Evolutionary conservation across 257 asterid species (phyloP), one percentile per base, ranked within the genome.

Genomic region (Nicotiana obtusifolia): DNA sequence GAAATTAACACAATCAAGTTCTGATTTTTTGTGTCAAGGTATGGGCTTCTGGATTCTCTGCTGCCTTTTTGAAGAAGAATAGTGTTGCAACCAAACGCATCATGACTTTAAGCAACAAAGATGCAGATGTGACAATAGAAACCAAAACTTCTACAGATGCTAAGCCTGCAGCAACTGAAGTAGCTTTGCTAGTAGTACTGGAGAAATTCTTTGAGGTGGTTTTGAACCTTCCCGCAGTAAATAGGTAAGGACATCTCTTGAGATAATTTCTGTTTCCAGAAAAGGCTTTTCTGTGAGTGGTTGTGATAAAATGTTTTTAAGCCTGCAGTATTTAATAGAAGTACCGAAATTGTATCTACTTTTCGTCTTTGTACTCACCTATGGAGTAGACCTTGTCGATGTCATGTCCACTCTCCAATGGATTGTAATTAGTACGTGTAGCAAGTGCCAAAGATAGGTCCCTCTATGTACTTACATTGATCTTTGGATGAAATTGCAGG

Each of bases 31-130:
- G 15, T 59, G 7, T 88, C 56, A 80, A 95, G 99, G 98, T 95
- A 44, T 95, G 93, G 89, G 99, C 97, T 41, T 94, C 93, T 30
- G 98, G 99, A 68, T 95, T 95, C 85, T 92, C 97, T 71, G 98
- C 97, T 52, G 99, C 98, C 30, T 91, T 95, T 78, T 82, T 95
- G 84, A 95, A 95, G 89, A 95, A 95, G 86, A 87, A 86, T 28
- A 95, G 99, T 83, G 84, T 90, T 80, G 96, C 97, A 19, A 88
- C 97, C 59, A 95, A 91, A 86, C 90, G 92, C 67, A 83, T 84
- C 47, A 17, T 24, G 41, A 78, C 78, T 44, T 41, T 41, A 61
- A 77, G 77, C 30, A 87, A 86, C 68, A 85, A 84, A 44, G 85
- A 28, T 24, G 66, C 84, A 33, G 90, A 76, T 56, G 81, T 78